Percentiles rank a stretch among this genome's conserved stretches.
Conservation (phyloP, 345 rosid species). For the Lepidium didymum region DNA sequence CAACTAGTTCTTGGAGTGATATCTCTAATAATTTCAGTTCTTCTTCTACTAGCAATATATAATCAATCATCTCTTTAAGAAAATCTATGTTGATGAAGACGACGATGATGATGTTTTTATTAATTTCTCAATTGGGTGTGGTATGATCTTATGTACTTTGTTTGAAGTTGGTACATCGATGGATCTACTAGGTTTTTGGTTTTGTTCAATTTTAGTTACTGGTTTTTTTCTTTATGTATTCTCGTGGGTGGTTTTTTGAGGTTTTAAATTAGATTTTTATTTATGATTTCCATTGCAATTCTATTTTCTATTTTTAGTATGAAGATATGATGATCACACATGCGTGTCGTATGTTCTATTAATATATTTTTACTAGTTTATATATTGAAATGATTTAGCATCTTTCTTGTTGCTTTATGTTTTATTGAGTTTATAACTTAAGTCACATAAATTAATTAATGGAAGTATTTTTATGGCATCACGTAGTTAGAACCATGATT, state of each 20-base stretch:
- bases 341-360: slow-evolving; percentile 4
- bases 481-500: not conserved
- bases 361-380: not conserved
- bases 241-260: slow-evolving; percentile 14
- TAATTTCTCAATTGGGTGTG: slow-evolving; percentile 10
- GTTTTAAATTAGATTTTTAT: slow-evolving; percentile 15
- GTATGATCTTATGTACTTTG: slow-evolving; percentile 24
- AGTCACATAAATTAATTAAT: not conserved
- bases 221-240: slow-evolving; percentile 9
- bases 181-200: slow-evolving; percentile 8
- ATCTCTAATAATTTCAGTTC: slow-evolving; percentile 32
- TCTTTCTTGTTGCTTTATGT: not conserved
- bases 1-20: slow-evolving; percentile 34
- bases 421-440: not conserved
- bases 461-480: not conserved
- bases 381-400: not conserved
- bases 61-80: not conserved
- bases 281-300: not conserved
- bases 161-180: slow-evolving; percentile 9
- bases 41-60: slow-evolving; percentile 32
- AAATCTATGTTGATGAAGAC: not conserved
- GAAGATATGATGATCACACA: slow-evolving; percentile 2
- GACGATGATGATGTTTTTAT: slow-evolving; percentile 1
- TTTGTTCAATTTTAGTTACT: not conserved
- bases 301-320: slow-evolving; percentile 2